These are phyloP conservation scores for Dictyostelium citrinum DNA, from an alignment of 78 protist genomes.

Conservation along the genomic window DNA sequence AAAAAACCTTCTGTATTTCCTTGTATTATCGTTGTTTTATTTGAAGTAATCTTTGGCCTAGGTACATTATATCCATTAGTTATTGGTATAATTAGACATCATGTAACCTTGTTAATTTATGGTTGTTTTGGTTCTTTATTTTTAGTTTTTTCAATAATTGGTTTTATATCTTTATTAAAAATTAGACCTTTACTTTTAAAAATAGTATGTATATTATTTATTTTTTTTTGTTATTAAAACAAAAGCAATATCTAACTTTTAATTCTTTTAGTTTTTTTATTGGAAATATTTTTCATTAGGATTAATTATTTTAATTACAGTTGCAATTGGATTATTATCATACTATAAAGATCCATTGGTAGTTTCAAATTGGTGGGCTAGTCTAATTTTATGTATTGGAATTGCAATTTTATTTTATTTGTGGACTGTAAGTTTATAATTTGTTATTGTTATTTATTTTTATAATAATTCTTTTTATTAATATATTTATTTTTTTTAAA, in stretches of 20 bases:
- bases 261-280: slow-evolving; percentile 24
- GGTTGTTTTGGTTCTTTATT: slow-evolving; percentile 18
- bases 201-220: slow-evolving; percentile 20
- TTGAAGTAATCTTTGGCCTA: neutral
- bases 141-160: neutral
- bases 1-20: slow-evolving; percentile 4
- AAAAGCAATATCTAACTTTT: neutral
- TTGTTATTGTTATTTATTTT: too few relatives aligned
- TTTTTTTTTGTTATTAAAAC: neutral
- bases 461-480: neutral
- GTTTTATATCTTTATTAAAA: neutral
- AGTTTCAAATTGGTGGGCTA: neutral
- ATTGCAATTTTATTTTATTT: slow-evolving; percentile 17
- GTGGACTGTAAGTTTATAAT: slow-evolving; percentile 17
- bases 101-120: slow-evolving; percentile 6
- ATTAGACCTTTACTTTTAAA: neutral
- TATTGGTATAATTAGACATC: slow-evolving; percentile 9
- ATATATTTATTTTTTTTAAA: neutral
- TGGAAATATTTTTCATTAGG: slow-evolving; percentile 31
- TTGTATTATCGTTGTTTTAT: neutral
- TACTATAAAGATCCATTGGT: slow-evolving; percentile 1
- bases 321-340: slow-evolving; percentile 33
- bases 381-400: slow-evolving; percentile 13
- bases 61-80: slow-evolving; percentile 28
- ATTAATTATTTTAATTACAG: neutral